Evolutionary conservation across 805 yeast species (phyloP).

Genomic region (Scheffersomyces amazonensis): DNA sequence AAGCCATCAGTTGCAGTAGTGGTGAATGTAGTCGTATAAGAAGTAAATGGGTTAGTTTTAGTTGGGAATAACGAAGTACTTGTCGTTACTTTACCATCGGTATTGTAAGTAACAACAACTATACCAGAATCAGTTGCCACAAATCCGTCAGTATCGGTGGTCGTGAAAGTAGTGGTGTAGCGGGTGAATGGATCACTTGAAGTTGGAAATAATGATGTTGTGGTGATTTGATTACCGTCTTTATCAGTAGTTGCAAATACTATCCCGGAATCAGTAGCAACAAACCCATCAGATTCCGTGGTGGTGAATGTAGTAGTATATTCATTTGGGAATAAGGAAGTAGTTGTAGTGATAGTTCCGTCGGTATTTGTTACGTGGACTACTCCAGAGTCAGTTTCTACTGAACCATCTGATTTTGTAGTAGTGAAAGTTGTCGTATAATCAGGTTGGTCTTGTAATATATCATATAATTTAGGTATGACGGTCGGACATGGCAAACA

Average conservation of each 20-base stretch:
- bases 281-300: slow-evolving; percentile 8
- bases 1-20: slow-evolving; percentile 5
- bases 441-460: too few relatives aligned
- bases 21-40: slow-evolving; percentile 5
- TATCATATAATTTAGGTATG: too few relatives aligned
- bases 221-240: slow-evolving; percentile 5
- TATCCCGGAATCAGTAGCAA: slow-evolving; percentile 13
- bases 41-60: background rate
- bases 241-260: slow-evolving; percentile 11
- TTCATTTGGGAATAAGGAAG: slow-evolving; percentile 8
- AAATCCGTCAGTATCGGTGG: slow-evolving; percentile 9
- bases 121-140: slow-evolving; percentile 14
- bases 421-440: slow-evolving; percentile 9
- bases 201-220: background rate
- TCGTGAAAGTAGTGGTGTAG: slow-evolving; percentile 4
- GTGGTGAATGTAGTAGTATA: slow-evolving; percentile 14
- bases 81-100: slow-evolving; percentile 6
- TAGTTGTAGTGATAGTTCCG: slow-evolving; percentile 11
- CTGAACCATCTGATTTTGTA: slow-evolving; percentile 10
- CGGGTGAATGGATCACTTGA: background rate
- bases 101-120: slow-evolving; percentile 8
- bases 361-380: slow-evolving; percentile 13
- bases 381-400: slow-evolving; percentile 12
- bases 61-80: slow-evolving; percentile 4
- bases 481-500: too few relatives aligned